Evolutionary conservation across 2,329 filamentous ascomycete species (phyloP).

Genomic region (Dothistroma pini): DNA sequence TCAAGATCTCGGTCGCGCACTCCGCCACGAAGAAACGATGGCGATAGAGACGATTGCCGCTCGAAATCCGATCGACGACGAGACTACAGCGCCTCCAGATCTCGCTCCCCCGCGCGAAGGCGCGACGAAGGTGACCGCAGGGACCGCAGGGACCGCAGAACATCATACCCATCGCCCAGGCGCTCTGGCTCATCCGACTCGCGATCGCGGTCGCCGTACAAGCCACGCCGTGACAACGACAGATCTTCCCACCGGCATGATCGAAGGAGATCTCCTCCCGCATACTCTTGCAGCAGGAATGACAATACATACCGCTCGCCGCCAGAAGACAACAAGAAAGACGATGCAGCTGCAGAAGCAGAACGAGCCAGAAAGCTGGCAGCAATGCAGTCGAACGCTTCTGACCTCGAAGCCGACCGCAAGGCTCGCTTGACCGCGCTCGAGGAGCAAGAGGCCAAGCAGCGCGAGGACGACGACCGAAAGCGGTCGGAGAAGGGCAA

Average conservation of each 20-base stretch:
- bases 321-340: constrained; percentile 21
- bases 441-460: constrained; percentile 60
- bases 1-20: constrained; percentile 26
- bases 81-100: constrained; percentile 30
- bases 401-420: constrained; percentile 67
- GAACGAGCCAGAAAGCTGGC: constrained; percentile 38
- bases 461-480: constrained; percentile 63
- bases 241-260: constrained; percentile 11
- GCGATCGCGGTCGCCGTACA: constrained; percentile 33
- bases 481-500: constrained; percentile 36
- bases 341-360: constrained; percentile 30
- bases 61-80: constrained; percentile 26
- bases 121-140: constrained; percentile 33
- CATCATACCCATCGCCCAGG: constrained; percentile 35
- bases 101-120: constrained; percentile 40
- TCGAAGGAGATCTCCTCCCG: constrained; percentile 20
- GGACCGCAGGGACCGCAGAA: constrained; percentile 29
- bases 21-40: constrained; percentile 22
- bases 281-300: constrained; percentile 17
- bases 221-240: constrained; percentile 19
- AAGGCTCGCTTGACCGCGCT: constrained; percentile 64
- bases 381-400: constrained; percentile 43
- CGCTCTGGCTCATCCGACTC: constrained; percentile 36
- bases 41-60: constrained; percentile 21
- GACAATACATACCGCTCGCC: constrained; percentile 28